These are phyloP conservation scores for Thelonectria olida DNA, from an alignment of 2,329 filamentous ascomycete species.

Conservation along the genomic window DNA sequence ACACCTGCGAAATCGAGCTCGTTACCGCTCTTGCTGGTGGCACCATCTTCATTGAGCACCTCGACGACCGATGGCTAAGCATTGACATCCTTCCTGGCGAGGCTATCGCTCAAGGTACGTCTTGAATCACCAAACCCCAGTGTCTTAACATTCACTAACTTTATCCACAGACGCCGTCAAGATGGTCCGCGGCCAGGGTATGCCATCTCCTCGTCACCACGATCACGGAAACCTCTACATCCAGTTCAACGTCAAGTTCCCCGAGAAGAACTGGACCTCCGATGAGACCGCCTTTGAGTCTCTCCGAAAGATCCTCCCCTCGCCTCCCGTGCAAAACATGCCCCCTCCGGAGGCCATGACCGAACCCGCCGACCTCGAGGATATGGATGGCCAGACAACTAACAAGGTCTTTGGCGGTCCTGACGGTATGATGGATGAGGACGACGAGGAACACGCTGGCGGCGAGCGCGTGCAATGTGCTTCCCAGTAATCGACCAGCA, in stretches of 20 bases:
- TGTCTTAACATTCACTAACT: conserved; percentile 23
- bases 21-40: conserved; percentile 94
- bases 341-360: conserved; percentile 89
- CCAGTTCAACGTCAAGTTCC: conserved; percentile 98
- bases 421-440: conserved; percentile 71
- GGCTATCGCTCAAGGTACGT: conserved; percentile 89
- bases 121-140: not conserved
- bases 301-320: conserved; percentile 86
- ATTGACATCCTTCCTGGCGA: conserved; percentile 94
- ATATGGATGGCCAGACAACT: conserved; percentile 75
- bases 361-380: conserved; percentile 87
- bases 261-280: conserved; percentile 76
- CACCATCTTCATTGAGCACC: conserved; percentile 90
- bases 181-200: conserved; percentile 94
- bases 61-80: conserved; percentile 96
- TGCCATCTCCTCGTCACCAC: conserved; percentile 96
- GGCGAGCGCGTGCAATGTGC: conserved; percentile 87
- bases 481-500: conserved; percentile 72
- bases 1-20: conserved; percentile 93
- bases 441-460: conserved; percentile 79
- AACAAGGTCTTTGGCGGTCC: conserved; percentile 74
- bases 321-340: conserved; percentile 67
- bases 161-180: conserved; percentile 78
- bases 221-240: conserved; percentile 96
- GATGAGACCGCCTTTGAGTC: conserved; percentile 77